These are phyloP conservation scores for Psilocybe mexicana DNA, from an alignment of 1,284 basidiomycete species.

Conservation along the genomic window DNA sequence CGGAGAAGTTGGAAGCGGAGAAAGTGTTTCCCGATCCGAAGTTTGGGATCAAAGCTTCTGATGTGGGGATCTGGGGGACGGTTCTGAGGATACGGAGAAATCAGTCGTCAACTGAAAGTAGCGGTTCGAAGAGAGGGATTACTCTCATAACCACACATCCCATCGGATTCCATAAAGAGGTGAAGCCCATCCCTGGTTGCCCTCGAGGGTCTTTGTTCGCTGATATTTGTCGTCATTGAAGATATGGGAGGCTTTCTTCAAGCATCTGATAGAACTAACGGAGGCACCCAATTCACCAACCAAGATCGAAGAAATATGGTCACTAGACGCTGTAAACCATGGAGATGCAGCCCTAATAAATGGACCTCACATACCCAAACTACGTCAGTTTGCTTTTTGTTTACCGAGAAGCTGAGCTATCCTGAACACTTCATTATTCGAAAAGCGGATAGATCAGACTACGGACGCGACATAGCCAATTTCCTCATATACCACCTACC, in stretches of 20 bases:
- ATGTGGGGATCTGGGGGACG: constrained; percentile 22
- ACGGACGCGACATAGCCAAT: constrained; percentile 27
- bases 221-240: constrained; percentile 7
- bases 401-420: not conserved
- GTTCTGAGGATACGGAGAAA: constrained; percentile 23
- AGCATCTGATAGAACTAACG: constrained; percentile 23
- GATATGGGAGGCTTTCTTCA: constrained; percentile 26
- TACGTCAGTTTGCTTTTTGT: constrained; percentile 16
- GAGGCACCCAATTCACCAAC: constrained; percentile 18
- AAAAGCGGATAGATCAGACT: constrained; percentile 27
- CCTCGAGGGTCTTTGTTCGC: not conserved
- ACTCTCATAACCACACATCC: constrained; percentile 26
- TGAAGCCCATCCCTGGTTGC: not conserved
- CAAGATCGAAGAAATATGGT: constrained; percentile 27
- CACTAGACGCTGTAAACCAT: constrained; percentile 24
- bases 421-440: not conserved
- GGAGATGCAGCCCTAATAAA: constrained; percentile 27
- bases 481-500: constrained; percentile 25
- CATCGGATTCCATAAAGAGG: constrained; percentile 30
- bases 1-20: constrained; percentile 21
- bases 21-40: constrained; percentile 17
- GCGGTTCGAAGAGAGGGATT: constrained; percentile 14
- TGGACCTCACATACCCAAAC: constrained; percentile 19
- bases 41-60: constrained; percentile 9
- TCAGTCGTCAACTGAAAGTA: not conserved